Base-by-base conservation (phyloP, 2,329 filamentous ascomycete genomes). In the Neocatenulostroma microsporum region DNA sequence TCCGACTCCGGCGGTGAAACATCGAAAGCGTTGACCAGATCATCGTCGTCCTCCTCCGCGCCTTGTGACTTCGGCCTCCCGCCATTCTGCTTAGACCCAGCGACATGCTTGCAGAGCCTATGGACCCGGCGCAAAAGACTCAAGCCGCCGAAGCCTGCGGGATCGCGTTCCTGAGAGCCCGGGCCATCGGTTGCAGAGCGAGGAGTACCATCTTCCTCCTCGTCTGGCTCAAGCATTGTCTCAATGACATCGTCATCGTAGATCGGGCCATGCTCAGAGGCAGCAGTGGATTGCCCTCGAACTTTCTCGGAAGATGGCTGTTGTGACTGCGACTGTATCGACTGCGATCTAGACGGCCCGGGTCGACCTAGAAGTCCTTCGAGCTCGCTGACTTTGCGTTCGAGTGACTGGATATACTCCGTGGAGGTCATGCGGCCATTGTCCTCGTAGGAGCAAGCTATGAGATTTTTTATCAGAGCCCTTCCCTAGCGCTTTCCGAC, bases 61-160 rank as follows among this genome's bases (percentile, higher is more conserved):
- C 14, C 17, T 25, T 25, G 23, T n/a, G 23, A n/a, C 27, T 29
- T 29, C 17, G n/a, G n/a, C n/a, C n/a, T n/a, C 4, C 23, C 15
- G 15, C 38, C 20, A 21, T 38, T 30, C 12, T 29, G 36, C 11
- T 17, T 34, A 8, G 19, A 29, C 4, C 36, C 32, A 27, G 34
- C 37, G 11, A 38, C 31, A 17, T 34, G 24, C 21, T 30, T 35
- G 30, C 44, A 47, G 7, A 47, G 30, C n/a, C 36, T 42, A 13
- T 44, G 44, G 15, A 47, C 37, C 23, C 41, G 33, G 15, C 32
- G 26, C 3, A 47, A 35, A 8, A 45, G 19, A 19, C 39, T 45
- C 8, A 47, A 32, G 8, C 44, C 44, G 5, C 42, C 35, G 15
- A 47, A 47, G 14, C 28, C 29, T 4, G 34, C 39, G 9, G 39